Evolutionary conservation across 2,329 filamentous ascomycete genomes (phyloP).

Genomic region (Cyphellophora attinorum): DNA sequence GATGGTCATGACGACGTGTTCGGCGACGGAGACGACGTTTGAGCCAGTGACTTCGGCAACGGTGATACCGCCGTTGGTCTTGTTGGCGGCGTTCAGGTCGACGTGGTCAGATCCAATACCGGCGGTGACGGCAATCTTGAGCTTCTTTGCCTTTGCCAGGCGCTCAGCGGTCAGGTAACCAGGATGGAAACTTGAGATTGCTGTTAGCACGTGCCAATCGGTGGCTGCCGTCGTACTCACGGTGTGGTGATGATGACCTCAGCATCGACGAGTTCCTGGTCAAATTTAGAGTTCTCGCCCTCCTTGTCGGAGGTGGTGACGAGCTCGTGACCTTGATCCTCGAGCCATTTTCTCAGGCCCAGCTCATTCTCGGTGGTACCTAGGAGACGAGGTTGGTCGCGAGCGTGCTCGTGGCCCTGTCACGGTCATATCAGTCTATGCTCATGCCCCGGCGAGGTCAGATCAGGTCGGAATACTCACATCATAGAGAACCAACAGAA

Average conservation of each 20-base stretch:
- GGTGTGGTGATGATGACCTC: slow-evolving; percentile 99
- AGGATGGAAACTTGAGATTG: slow-evolving; percentile 75
- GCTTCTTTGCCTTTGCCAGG: slow-evolving; percentile 95
- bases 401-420: slow-evolving; percentile 68
- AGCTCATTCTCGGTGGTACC: slow-evolving; percentile 98
- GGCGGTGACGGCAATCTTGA: slow-evolving; percentile 93
- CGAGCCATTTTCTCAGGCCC: slow-evolving; percentile 92
- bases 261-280: slow-evolving; percentile 90
- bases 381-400: slow-evolving; percentile 71
- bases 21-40: slow-evolving; percentile 96
- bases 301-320: slow-evolving; percentile 98
- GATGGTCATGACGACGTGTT: slow-evolving; percentile 99
- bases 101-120: slow-evolving; percentile 98
- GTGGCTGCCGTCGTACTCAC: slow-evolving; percentile 42
- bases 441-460: not conserved
- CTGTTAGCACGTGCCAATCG: too few relatives aligned
- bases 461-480: slow-evolving; percentile 50
- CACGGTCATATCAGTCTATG: slow-evolving; percentile 1
- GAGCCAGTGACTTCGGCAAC: slow-evolving; percentile 96
- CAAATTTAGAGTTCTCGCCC: slow-evolving; percentile 82
- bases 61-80: slow-evolving; percentile 93
- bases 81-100: slow-evolving; percentile 93
- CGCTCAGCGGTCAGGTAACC: slow-evolving; percentile 96
- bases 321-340: slow-evolving; percentile 91
- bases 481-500: slow-evolving; percentile 90